Conservation (phyloP, 106 monocot species). For the Dioscorea dumetorum region DNA sequence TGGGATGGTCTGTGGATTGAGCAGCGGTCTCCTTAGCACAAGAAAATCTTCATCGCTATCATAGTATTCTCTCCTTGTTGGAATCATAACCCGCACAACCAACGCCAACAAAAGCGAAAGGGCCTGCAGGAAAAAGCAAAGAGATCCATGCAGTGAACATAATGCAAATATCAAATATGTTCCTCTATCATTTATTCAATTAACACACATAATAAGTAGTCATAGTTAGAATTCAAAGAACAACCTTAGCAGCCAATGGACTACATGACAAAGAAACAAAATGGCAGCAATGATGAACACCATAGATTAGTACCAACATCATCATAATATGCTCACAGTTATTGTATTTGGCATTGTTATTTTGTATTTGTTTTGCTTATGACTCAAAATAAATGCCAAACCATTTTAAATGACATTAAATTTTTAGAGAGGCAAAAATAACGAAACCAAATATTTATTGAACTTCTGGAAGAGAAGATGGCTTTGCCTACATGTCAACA, state of each 20-base stretch:
- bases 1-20: constrained; percentile 25
- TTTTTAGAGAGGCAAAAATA: too few species aligned
- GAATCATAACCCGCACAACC: constrained; percentile 30
- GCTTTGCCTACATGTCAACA: not conserved
- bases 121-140: constrained; percentile 16
- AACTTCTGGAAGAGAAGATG: too few species aligned
- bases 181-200: not conserved
- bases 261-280: not conserved
- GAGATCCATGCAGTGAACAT: not conserved
- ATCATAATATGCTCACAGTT: too few species aligned
- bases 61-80: constrained; percentile 24
- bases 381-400: too few species aligned
- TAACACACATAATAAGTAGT: not conserved
- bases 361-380: too few species aligned
- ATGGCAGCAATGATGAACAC: too few species aligned
- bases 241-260: too few species aligned
- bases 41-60: constrained; percentile 56
- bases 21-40: constrained; percentile 33
- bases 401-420: too few species aligned
- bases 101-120: constrained; percentile 42
- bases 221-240: not conserved
- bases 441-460: too few species aligned
- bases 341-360: not conserved
- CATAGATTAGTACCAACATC: too few species aligned
- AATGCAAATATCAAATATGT: not conserved